Evolutionary conservation across 1,284 basidiomycete genomes (phyloP).

Genomic region (Athelia sp.): DNA sequence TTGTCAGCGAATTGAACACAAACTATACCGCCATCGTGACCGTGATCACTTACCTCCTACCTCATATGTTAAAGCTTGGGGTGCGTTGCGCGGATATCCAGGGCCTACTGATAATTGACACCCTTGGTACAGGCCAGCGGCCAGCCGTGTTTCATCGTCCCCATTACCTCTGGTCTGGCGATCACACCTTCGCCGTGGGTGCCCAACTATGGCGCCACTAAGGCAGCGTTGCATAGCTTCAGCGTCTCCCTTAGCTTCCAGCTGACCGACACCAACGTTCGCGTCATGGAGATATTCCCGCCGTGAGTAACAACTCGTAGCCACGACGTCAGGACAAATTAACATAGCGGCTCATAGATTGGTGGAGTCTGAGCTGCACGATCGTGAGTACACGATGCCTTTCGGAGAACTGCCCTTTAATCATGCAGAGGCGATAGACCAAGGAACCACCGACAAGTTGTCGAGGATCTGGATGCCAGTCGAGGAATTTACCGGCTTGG

Average conservation of each 20-base stretch:
- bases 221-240: slow-evolving; percentile 59
- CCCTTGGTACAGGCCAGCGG: slow-evolving; percentile 28
- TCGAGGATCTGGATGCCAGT: slow-evolving; percentile 60
- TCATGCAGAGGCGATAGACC: slow-evolving; percentile 37
- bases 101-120: too few relatives aligned
- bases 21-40: slow-evolving; percentile 55
- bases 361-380: slow-evolving; percentile 63
- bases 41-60: slow-evolving; percentile 45
- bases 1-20: slow-evolving; percentile 45
- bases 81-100: slow-evolving; percentile 24
- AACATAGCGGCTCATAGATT: too few relatives aligned
- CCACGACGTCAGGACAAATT: not conserved
- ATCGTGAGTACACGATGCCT: slow-evolving; percentile 47
- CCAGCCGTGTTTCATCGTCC: slow-evolving; percentile 43
- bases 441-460: slow-evolving; percentile 42
- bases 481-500: slow-evolving; percentile 39
- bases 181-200: slow-evolving; percentile 38
- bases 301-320: too few relatives aligned
- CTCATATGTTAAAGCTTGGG: slow-evolving; percentile 50
- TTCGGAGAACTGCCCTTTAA: too few relatives aligned
- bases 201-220: slow-evolving; percentile 53
- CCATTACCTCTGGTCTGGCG: slow-evolving; percentile 50
- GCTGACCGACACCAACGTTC: slow-evolving; percentile 44
- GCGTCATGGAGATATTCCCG: slow-evolving; percentile 56
- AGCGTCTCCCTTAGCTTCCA: slow-evolving; percentile 43